phyloP scores from a whole-genome alignment of 306 rosid species.

The Lathyrus oleraceus region DNA sequence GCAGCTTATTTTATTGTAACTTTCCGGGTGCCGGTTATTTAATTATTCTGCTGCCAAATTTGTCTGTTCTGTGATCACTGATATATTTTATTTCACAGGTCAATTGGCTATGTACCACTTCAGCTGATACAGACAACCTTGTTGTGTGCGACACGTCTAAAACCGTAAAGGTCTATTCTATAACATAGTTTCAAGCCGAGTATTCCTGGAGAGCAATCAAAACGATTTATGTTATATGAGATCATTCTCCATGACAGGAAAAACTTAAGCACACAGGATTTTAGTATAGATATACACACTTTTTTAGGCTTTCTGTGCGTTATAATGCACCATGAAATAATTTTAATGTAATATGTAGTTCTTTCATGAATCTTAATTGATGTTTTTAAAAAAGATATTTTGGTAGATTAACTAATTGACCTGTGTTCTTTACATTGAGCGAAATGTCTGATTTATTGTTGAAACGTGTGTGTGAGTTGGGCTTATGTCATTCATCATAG shows the following conservation, averaged over 20 bases:
- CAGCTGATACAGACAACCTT: conserved; percentile 77
- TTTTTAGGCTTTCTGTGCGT: neutral
- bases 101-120: conserved; percentile 82
- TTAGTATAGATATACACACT: neutral
- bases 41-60: conserved; percentile 12
- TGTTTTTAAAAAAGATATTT: neutral
- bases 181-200: conserved; percentile 47
- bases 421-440: neutral
- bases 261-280: neutral
- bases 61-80: conserved; percentile 15
- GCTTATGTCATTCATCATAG: neutral
- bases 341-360: neutral
- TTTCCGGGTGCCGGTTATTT: conserved; percentile 27
- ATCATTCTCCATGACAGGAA: conserved; percentile 12
- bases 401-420: neutral
- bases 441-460: neutral
- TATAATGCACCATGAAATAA: neutral
- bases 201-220: conserved; percentile 32
- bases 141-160: conserved; percentile 85
- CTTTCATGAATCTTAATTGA: neutral
- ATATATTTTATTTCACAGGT: conserved; percentile 58
- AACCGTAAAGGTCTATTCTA: conserved; percentile 73
- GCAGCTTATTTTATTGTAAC: conserved; percentile 10
- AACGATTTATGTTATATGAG: conserved; percentile 24
- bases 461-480: neutral